Base-by-base conservation (phyloP, 2,329 filamentous ascomycete species). In the Triangularia setosa region DNA sequence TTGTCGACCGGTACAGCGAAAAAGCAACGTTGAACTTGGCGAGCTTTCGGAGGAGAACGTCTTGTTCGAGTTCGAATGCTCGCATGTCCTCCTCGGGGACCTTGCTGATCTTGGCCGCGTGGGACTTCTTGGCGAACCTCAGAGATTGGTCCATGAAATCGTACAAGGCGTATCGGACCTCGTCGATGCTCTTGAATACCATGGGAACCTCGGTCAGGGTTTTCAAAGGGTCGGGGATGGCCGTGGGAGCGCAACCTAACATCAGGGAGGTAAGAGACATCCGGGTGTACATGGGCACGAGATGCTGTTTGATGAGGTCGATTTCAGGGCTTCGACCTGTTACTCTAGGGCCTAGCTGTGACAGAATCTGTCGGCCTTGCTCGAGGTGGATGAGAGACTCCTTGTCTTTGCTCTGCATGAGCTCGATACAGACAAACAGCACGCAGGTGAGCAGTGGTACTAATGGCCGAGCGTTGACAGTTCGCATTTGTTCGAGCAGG, bases 341-440 rank as follows among this genome's bases (percentile, higher is more conserved):
- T 1, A 67, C 66, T 28, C 73, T 70, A 12, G 65, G 60, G 0
- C 70, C 68, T 6, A 81, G 69, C 9, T 74, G 73, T 1, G 72
- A 73, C 3, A 81, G 73, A 2, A 81, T 78, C 53, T 78, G 75
- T 3, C 79, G 71, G 7, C 79, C 80, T 65, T 81, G 79, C 16
- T 74, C 73, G 16, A 81, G 78, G 58, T 81, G 80, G 63, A 80
- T 73, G 56, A 80, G 75, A 0, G 82, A 80, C 9, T 78, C 77
- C 4, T 72, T 71, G 53, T 80, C 79, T 64, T 84, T 80, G 40
- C 81, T 80, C 33, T 81, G 81, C 64, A 86, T 75, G 68, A 83
- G 83, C 71, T 85, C 84, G 58, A 85, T 79, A 68, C 82, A 83
- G 24, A 82, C 80, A 66, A 85, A 72, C 23, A 85, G 72, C 0